Percentiles rank a stretch among this genome's conserved stretches.
Conservation (phyloP, 768 basidiomycete genomes). For the Leccinum longicurvipes region DNA sequence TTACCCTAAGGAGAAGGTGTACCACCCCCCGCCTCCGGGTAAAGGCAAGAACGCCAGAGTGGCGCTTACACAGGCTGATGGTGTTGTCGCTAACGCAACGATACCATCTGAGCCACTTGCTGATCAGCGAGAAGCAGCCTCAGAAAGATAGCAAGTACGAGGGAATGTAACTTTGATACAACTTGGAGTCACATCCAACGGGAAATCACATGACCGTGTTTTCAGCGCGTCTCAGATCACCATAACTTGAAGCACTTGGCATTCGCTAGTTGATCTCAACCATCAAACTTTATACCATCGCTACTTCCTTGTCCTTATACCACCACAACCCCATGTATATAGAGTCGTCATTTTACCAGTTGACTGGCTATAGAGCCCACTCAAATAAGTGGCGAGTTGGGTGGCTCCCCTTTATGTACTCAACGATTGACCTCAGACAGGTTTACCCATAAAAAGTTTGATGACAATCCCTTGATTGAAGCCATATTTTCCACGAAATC, state of each 20-base stretch:
- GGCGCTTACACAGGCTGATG: not conserved
- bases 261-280: too few species aligned
- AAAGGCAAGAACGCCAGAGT: slow-evolving; percentile 55
- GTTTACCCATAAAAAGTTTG: slow-evolving; percentile 24
- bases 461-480: slow-evolving; percentile 35
- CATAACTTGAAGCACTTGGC: too few species aligned
- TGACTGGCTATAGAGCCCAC: slow-evolving; percentile 27
- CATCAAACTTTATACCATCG: too few species aligned
- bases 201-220: too few species aligned
- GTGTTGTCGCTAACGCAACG: not conserved
- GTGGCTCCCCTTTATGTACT: not conserved
- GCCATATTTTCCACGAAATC: slow-evolving; percentile 29
- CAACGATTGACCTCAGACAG: slow-evolving; percentile 1
- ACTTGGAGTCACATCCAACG: too few species aligned
- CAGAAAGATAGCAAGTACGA: not conserved
- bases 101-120: not conserved
- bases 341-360: slow-evolving; percentile 26
- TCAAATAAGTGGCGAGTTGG: slow-evolving; percentile 25
- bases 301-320: too few species aligned
- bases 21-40: slow-evolving; percentile 80
- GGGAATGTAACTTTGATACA: not conserved
- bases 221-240: too few species aligned
- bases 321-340: slow-evolving; percentile 6
- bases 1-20: slow-evolving; percentile 64
- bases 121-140: not conserved